Base-by-base conservation (phyloP, 2,329 filamentous ascomycete genomes). In the Curvularia verruculosa region DNA sequence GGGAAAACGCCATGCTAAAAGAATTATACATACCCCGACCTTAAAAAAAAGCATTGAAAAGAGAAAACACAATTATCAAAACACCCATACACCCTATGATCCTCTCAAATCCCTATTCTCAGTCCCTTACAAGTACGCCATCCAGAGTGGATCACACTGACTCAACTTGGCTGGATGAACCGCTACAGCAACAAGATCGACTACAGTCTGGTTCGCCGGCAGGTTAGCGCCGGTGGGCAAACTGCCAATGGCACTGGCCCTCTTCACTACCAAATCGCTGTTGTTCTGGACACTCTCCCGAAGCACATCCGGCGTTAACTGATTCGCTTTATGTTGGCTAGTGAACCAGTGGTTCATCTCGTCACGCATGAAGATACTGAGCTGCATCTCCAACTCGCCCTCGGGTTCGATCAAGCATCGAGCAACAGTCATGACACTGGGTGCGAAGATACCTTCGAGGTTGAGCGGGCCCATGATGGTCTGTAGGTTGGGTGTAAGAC, bases 301-400 rank as follows among this genome's bases (percentile, higher is more conserved):
- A 47, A 96, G 81, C 72, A 91, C 87, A 29, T 83, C 85, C 57
- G 91, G 88, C 40, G 83, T 81, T 5, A 75, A 66, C 39, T 65
- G 60, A 9, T 23, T 54, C n/a, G 71, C 66, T 43, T 92, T 86
- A 73, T 96, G 91, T 61, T 87, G 84, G 63, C 87, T 89, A 2
- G 90, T 96, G 67, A 93, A 93, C 95, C 95, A 99, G 79, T 93
- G 96, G 64, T 94, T 93, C 85, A 99, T 96, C 79, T 99, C 95
- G 71, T 99, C 95, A 6, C 95, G 87, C 61, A 99, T 95, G 76
- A 98, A 98, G 57, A 99, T 86, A 54, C 89, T 91, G 48, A 99
- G 85, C 58, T 96, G 92, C 77, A 97, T 93, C 74, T 96, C 95
- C n/a, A 99, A 85, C 77, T 98, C 93, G 69, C 75, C 77, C 47